Percentiles rank a stretch among this genome's conserved stretches.
These are phyloP conservation scores for Calonectria pteridis DNA, from an alignment of 2,329 filamentous ascomycete genomes.

Conservation along the genomic window DNA sequence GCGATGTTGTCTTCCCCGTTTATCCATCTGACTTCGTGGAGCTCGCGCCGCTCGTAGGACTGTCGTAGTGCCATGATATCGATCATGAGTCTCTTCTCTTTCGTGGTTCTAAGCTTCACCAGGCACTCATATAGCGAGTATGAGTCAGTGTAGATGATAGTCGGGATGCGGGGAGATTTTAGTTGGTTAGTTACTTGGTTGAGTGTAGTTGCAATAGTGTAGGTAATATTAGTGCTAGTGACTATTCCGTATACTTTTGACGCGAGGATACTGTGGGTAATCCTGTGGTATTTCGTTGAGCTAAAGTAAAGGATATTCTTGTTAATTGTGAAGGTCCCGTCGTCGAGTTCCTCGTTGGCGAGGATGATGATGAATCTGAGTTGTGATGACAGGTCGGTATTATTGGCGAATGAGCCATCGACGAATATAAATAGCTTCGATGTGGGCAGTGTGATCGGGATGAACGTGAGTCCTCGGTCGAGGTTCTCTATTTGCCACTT, in stretches of 20 bases:
- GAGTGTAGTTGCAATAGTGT: neutral
- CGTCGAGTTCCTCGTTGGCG: neutral
- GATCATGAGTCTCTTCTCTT: neutral
- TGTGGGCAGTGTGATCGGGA: neutral
- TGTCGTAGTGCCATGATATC: neutral
- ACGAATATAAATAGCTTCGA: neutral
- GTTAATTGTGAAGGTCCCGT: neutral
- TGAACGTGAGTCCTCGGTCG: neutral
- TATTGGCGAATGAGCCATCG: neutral
- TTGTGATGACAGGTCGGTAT: neutral
- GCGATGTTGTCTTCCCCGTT: neutral
- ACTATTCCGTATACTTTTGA: neutral
- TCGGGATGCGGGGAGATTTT: neutral
- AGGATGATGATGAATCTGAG: neutral
- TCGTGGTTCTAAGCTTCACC: neutral
- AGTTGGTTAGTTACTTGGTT: neutral
- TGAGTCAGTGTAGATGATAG: neutral
- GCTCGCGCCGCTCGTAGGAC: neutral
- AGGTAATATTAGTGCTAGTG: neutral
- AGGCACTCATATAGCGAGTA: neutral
- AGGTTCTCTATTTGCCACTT: neutral
- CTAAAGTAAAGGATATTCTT: neutral
- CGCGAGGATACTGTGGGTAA: neutral
- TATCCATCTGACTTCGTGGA: neutral
- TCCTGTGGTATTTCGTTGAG: neutral